Evolutionary conservation across 495 filamentous ascomycete species (phyloP).

Genomic region (Aspergillus asperescens): DNA sequence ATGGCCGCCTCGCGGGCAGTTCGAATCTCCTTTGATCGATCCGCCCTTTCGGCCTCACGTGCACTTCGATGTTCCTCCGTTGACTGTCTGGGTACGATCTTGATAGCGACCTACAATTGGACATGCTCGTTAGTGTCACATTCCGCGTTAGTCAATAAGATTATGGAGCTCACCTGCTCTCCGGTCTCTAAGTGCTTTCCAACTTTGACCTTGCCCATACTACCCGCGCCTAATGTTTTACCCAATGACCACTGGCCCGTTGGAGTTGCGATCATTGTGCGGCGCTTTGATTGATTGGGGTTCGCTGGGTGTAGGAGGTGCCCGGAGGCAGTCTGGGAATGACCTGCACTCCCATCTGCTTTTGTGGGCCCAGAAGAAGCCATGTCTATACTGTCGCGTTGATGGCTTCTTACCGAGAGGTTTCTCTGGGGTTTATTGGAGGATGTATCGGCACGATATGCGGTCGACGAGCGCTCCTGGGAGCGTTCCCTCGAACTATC

Average conservation of each 20-base stretch:
- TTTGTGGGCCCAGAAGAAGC: slow-evolving; percentile 37
- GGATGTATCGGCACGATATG: slow-evolving; percentile 48
- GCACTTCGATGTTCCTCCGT: slow-evolving; percentile 77
- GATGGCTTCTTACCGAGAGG: slow-evolving; percentile 41
- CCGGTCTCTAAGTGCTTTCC: slow-evolving; percentile 74
- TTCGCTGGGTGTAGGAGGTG: slow-evolving; percentile 25
- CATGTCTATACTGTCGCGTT: slow-evolving; percentile 54
- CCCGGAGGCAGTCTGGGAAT: slow-evolving; percentile 41
- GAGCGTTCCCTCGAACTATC: slow-evolving; percentile 50
- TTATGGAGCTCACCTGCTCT: slow-evolving; percentile 58
- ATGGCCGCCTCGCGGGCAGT: slow-evolving; percentile 96
- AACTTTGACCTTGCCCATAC: slow-evolving; percentile 94
- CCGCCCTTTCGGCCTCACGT: slow-evolving; percentile 78
- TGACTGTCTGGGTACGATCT: slow-evolving; percentile 91
- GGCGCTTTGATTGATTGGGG: slow-evolving; percentile 55
- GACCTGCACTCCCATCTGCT: slow-evolving; percentile 36
- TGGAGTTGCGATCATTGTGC: slow-evolving; percentile 76
- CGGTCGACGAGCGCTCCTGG: slow-evolving; percentile 42
- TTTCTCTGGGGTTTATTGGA: slow-evolving; percentile 40
- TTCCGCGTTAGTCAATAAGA: not conserved
- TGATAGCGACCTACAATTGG: slow-evolving; percentile 74
- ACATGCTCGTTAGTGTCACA: not conserved
- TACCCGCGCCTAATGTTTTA: slow-evolving; percentile 95
- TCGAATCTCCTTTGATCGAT: slow-evolving; percentile 93
- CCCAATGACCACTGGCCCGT: slow-evolving; percentile 89